phyloP scores from a whole-genome alignment of 2,329 filamentous ascomycete species.

The Colletotrichum sp. region DNA sequence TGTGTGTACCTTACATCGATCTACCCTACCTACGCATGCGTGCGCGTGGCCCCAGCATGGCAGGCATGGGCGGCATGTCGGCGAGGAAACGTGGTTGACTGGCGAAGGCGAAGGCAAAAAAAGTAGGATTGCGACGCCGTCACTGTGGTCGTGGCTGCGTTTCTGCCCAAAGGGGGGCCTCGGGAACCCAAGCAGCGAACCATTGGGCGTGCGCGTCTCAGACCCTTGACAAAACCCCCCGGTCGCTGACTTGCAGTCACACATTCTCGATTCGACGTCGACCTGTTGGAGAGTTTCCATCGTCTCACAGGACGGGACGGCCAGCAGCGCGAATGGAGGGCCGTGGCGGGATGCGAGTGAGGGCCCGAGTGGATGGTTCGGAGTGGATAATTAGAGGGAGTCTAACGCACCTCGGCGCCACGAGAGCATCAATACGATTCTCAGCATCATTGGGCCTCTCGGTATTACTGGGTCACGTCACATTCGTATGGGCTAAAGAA shows the following conservation, averaged over 20 bases:
- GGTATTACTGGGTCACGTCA: background rate
- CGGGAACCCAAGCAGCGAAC: background rate
- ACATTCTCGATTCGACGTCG: background rate
- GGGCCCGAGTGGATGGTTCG: background rate
- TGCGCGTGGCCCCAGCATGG: background rate
- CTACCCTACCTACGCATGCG: background rate
- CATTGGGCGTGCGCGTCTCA: background rate
- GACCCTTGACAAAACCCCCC: background rate
- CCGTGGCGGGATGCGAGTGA: background rate
- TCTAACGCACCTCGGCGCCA: background rate
- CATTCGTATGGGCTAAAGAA: background rate
- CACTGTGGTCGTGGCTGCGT: background rate
- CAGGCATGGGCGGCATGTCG: background rate
- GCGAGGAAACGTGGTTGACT: background rate
- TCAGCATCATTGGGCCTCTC: background rate
- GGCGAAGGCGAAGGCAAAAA: background rate
- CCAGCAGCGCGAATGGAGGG: background rate
- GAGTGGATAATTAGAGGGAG: background rate
- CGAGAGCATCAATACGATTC: background rate
- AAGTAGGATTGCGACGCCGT: background rate
- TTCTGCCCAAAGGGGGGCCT: background rate
- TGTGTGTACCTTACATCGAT: slow-evolving; percentile 1
- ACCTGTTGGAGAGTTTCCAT: background rate
- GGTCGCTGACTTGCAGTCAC: background rate
- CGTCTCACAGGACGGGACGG: background rate